Conservation (phyloP, 805 yeast genomes). For the Teunomyces atbi region DNA sequence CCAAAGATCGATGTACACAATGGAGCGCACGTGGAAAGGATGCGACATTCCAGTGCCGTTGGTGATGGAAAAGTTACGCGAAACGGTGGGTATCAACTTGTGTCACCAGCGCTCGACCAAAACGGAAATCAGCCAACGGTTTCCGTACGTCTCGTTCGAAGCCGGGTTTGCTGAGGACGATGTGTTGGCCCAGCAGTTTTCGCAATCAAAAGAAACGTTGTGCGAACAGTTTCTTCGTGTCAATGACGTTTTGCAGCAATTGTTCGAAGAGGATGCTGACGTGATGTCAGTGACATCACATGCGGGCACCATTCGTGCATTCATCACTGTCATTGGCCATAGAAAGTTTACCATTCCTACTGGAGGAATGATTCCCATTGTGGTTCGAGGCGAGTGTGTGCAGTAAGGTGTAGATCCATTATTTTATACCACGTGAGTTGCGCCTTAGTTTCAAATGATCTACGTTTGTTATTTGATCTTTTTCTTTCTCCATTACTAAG, state of each 20-base stretch:
- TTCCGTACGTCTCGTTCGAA: constrained; percentile 18
- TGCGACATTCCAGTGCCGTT: constrained; percentile 15
- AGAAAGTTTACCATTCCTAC: constrained; percentile 27
- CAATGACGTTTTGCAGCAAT: constrained; percentile 19
- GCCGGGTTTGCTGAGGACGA: constrained; percentile 21
- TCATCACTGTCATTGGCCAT: constrained; percentile 27
- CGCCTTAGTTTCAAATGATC: too few species aligned
- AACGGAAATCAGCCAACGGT: constrained; percentile 13
- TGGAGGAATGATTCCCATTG: constrained; percentile 29
- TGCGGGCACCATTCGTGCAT: constrained; percentile 27
- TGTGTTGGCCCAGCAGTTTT: constrained; percentile 9
- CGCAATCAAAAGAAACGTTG: constrained; percentile 14
- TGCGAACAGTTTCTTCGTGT: constrained; percentile 20
- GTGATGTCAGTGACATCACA: constrained; percentile 24
- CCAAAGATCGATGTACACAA: constrained; percentile 23
- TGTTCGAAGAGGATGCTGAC: constrained; percentile 16
- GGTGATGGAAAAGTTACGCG: constrained; percentile 21
- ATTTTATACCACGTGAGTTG: neutral
- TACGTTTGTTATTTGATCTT: too few species aligned
- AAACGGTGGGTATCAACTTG: constrained; percentile 24
- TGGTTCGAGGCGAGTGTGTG: constrained; percentile 19
- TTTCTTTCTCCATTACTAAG: too few species aligned
- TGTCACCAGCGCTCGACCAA: constrained; percentile 22
- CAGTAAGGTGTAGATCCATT: neutral
- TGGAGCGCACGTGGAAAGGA: constrained; percentile 20